Base-by-base conservation (phyloP, 345 rosid genomes). In the Mercurialis annua region DNA sequence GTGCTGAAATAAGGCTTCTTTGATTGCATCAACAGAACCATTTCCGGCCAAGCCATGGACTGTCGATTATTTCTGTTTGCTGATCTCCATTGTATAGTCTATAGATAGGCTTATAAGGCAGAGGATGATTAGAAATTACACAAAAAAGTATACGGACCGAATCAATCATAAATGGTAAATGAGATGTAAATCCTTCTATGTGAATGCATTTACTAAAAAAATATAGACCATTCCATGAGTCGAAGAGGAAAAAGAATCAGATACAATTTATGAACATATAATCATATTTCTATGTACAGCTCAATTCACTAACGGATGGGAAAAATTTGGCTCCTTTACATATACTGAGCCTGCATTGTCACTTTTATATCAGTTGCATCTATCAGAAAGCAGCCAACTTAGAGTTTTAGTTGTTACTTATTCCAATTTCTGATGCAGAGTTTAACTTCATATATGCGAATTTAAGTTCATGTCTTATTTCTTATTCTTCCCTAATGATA, bases 401-500 rank as follows among this genome's bases (percentile, higher is more conserved):
- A 17, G 6, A 33, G 50, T 38, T 52, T 53, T 33, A 34, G 26
- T 27, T 53, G 11, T 23, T 53, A 38, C 10, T 31, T 33, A 52
- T 54, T 27, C 17, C 20, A 3, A 18, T 31, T n/a, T 61, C 49
- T 4, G 18, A 36, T 34, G 62, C n/a, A n/a, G 48, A 16, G 55
- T 23, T 30, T 44, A 16, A 40, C 51, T 43, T 46, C 23, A 12
- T 8, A 16, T 8, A 6, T 44, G 24, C 57, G n/a, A 53, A 53
- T 23, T 12, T 23, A 6, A 18, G 18, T 40, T 24, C 50, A 11
- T 18, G 14, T 57, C 27, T 36, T 3, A 47, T 40, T 65, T 21
- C 27, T 73, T 60, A 78, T 57, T 57, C 58, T 69, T 70, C 82
- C 64, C 64, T 63, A 27, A 63, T 11, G 30, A 74, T 66, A 67